Evolutionary conservation across 2,329 filamentous ascomycete species (phyloP), one percentile per base, ranked within the genome.

Genomic region (Colletotrichum theobromicola): DNA sequence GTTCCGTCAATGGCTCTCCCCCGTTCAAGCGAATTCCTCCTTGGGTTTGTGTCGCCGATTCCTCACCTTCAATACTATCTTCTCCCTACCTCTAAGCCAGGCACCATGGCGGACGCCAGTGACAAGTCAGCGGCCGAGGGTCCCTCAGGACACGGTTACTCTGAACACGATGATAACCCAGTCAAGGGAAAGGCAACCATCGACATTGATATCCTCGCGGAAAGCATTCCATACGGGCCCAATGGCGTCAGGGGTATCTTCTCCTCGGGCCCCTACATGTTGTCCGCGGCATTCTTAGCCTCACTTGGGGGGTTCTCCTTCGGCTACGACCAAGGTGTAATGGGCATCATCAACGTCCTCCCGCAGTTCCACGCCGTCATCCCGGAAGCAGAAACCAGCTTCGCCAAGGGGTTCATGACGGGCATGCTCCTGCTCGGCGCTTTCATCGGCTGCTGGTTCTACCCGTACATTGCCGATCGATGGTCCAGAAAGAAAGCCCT

Each of bases 341-440:
- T 85, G 68, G 83, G 80, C 5, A 80, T 88, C 62, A 86, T 87
- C 77, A 82, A 87, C 8, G 83, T 85, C 18, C 87, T 88, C 84
- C 77, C 81, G 0, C 85, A 87, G 50, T 88, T 88, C 76, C 82
- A 86, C 30, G 68, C 79, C 1, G 77, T 77, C 2, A 87, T 85
- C 77, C 83, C 84, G 7, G 79, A 80, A 7, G 79, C 79, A 13
- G 81, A 78, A 0, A 75, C 34, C 5, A 30, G 37, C 35, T 80
- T 72, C 2, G 42, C 46, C 24, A 72, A 72, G 57, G 70, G 70
- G 10, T 7, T 87, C 67, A 83, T 86, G 81, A 87, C 85, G 4
- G 85, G 82, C 12, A 86, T 86, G 83, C 80, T 87, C 26, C 80
- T 83, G 75, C 80, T 86, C 2, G 85, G 84, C 6, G 84, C 83